These are phyloP conservation scores for Miscanthus sacchariflorus DNA, from an alignment of 202 grass and related monocot species.

Conservation along the genomic window DNA sequence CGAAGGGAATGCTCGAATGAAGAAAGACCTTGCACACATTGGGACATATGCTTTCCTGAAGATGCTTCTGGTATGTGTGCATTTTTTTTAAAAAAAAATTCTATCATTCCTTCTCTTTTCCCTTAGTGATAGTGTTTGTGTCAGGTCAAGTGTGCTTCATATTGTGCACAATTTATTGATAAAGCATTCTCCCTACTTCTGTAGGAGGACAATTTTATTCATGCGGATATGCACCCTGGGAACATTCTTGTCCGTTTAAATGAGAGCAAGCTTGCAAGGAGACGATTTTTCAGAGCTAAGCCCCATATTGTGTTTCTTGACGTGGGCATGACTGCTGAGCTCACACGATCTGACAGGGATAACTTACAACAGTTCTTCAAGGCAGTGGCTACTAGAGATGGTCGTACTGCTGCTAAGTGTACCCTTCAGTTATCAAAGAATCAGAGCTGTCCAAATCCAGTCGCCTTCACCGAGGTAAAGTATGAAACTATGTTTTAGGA, in stretches of 20 bases:
- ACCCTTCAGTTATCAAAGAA: conserved; percentile 81
- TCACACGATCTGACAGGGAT: conserved; percentile 75
- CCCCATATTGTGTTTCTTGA: conserved; percentile 96
- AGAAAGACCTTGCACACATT: conserved; percentile 80
- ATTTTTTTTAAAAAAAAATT: conserved; percentile 23
- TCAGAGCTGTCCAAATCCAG: conserved; percentile 86
- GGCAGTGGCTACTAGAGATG: conserved; percentile 87
- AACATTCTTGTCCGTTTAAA: conserved; percentile 92
- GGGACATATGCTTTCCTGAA: conserved; percentile 95
- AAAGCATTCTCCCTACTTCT: conserved; percentile 23
- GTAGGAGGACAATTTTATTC: conserved; percentile 98
- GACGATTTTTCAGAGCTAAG: conserved; percentile 74
- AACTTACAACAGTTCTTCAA: conserved; percentile 93
- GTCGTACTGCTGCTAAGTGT: conserved; percentile 81
- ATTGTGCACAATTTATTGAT: conserved; percentile 4
- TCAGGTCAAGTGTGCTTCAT: neutral
- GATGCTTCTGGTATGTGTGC: conserved; percentile 86
- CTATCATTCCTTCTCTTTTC: neutral
- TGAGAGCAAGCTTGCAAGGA: conserved; percentile 61
- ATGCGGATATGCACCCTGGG: conserved; percentile 97
- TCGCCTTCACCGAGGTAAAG: conserved; percentile 83
- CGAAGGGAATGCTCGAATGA: conserved; percentile 72
- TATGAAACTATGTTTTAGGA: conserved; percentile 29
- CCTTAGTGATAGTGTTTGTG: conserved; percentile 11
- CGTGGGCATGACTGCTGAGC: conserved; percentile 96